Evolutionary conservation across 148 eudicot species (phyloP).

Genomic region (Euryodendron excelsum): DNA sequence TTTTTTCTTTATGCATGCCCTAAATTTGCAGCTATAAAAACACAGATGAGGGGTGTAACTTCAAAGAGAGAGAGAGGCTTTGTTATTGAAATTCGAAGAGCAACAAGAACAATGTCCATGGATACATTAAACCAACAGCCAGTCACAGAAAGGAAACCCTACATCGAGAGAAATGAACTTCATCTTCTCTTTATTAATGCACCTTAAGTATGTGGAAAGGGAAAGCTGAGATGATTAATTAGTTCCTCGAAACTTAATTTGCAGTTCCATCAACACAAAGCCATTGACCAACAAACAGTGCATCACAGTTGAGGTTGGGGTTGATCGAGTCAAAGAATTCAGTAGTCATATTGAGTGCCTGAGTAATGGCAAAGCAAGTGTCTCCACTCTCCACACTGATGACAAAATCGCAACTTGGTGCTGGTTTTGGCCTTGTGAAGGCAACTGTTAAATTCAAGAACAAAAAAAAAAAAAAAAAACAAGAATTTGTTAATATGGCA

Average conservation of each 20-base stretch:
- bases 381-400: constrained; percentile 10
- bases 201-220: not conserved
- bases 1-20: too few relatives aligned
- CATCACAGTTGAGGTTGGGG: constrained; percentile 21
- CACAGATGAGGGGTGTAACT: too few relatives aligned
- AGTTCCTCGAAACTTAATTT: not conserved
- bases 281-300: constrained; percentile 22
- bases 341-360: not conserved
- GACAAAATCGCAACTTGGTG: not conserved
- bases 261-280: constrained; percentile 21
- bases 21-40: too few relatives aligned
- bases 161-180: not conserved
- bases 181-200: not conserved
- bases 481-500: too few relatives aligned
- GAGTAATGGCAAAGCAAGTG: constrained; percentile 12
- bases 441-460: too few relatives aligned
- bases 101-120: not conserved
- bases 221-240: not conserved
- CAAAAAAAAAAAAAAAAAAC: too few relatives aligned
- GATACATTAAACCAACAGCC: not conserved
- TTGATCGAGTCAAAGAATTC: constrained; percentile 7
- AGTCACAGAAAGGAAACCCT: not conserved
- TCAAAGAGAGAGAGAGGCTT: too few relatives aligned
- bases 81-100: too few relatives aligned
- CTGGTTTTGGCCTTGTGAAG: not conserved